Percentiles rank a stretch among this genome's conserved stretches.
Evolutionary conservation across 169 alveolate species (phyloP).

Genomic region (Cryptosporidium bovis): DNA sequence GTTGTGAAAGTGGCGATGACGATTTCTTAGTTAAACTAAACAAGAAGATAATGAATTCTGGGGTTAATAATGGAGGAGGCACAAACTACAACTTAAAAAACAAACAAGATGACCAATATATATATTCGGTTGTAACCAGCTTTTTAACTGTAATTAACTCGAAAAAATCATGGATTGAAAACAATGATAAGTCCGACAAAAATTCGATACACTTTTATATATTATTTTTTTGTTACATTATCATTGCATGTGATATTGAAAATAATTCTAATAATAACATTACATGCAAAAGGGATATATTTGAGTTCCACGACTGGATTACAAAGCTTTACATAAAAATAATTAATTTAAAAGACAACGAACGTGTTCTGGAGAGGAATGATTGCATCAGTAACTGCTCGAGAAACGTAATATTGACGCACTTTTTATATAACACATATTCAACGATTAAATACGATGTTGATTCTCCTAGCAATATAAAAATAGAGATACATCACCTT

Average conservation of each 20-base stretch:
- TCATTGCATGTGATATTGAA: conserved; percentile 13
- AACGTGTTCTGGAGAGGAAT: not conserved
- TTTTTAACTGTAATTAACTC: conserved; percentile 45
- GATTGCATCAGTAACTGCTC: not conserved
- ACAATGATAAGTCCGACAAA: not conserved
- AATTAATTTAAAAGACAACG: not conserved
- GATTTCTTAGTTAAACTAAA: not conserved
- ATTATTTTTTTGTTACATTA: conserved; percentile 17
- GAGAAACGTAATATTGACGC: conserved; percentile 19
- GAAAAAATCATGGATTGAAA: conserved; percentile 29
- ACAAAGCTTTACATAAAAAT: conserved; percentile 4
- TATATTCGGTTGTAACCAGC: conserved; percentile 53
- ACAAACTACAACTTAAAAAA: not conserved
- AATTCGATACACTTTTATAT: conserved; percentile 8
- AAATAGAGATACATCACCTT: conserved; percentile 22
- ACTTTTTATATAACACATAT: conserved; percentile 28
- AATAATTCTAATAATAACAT: not conserved
- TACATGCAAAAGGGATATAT: conserved; percentile 7
- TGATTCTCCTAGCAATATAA: not conserved
- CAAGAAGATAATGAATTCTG: not conserved
- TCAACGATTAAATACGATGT: conserved; percentile 20
- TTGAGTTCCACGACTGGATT: conserved; percentile 18
- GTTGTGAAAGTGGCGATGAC: not conserved
- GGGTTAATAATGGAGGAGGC: no score
- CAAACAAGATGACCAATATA: conserved; percentile 50